Percentiles rank a stretch among this genome's conserved stretches.
Evolutionary conservation across 495 filamentous ascomycete species (phyloP).

Genomic region (Talaromyces adpressus): DNA sequence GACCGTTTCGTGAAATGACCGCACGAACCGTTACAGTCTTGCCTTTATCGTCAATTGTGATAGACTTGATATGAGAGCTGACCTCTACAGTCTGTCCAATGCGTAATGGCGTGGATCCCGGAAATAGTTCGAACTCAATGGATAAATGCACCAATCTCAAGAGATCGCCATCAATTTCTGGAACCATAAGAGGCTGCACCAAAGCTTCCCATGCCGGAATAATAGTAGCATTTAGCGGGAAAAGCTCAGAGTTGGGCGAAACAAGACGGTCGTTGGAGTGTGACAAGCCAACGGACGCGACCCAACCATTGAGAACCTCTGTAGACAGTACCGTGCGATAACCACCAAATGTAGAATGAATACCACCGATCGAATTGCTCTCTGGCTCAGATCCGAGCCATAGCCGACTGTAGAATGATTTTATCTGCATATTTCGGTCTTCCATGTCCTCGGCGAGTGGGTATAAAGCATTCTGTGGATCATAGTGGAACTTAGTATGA

Average conservation of each 20-base stretch:
- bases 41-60: constrained; percentile 94
- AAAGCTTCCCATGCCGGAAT: constrained; percentile 98
- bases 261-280: no score
- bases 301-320: no score
- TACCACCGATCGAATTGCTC: no score
- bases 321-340: not conserved
- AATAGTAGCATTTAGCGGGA: constrained; percentile 95
- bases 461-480: not conserved
- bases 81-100: constrained; percentile 77
- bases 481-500: not conserved
- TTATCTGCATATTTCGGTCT: constrained; percentile 71
- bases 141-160: constrained; percentile 91
- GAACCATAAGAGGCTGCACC: constrained; percentile 94
- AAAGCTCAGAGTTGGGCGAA: no score
- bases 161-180: constrained; percentile 87
- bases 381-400: constrained; percentile 49
- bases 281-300: no score
- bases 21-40: constrained; percentile 99
- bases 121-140: constrained; percentile 95
- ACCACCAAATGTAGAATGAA: not conserved
- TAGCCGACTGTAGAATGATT: constrained; percentile 75
- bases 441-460: constrained; percentile 14
- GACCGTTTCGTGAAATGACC: constrained; percentile 77
- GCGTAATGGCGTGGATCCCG: constrained; percentile 68
- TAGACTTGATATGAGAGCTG: constrained; percentile 90